These are phyloP conservation scores for Phytophthora uliginosa DNA, from an alignment of 352 stramenopile genomes.

Conservation along the genomic window DNA sequence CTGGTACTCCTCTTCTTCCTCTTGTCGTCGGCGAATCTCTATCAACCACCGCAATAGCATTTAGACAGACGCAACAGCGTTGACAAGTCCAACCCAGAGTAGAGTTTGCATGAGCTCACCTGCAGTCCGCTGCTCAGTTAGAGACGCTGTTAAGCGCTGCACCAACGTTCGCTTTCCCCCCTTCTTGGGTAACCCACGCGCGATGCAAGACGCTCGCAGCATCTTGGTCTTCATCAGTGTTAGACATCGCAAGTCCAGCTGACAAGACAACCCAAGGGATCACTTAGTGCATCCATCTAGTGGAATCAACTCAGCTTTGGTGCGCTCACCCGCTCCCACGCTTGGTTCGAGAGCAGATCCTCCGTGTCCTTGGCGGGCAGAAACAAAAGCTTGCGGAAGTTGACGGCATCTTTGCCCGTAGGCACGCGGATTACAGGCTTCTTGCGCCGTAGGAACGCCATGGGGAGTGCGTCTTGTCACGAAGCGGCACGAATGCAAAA, in stretches of 20 bases:
- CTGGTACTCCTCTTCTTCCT: constrained; percentile 79
- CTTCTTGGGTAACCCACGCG: constrained; percentile 65
- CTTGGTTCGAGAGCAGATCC: constrained; percentile 70
- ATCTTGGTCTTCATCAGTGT: constrained; percentile 89
- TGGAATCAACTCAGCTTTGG: not conserved
- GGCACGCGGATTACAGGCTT: constrained; percentile 78
- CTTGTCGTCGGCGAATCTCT: constrained; percentile 69
- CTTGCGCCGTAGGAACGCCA: constrained; percentile 74
- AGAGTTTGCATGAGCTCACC: constrained; percentile 48
- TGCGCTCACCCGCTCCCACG: constrained; percentile 68
- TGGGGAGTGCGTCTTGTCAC: constrained; percentile 19
- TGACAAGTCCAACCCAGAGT: too few relatives aligned
- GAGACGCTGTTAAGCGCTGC: constrained; percentile 61
- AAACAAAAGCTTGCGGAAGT: constrained; percentile 87
- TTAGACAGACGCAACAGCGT: not conserved
- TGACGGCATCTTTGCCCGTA: constrained; percentile 75
- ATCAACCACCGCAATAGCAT: not conserved
- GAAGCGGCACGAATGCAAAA: constrained; percentile 35
- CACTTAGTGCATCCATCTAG: not conserved
- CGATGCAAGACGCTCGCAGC: constrained; percentile 81
- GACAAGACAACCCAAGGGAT: not conserved
- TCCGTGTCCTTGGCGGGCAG: constrained; percentile 74
- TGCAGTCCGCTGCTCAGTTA: constrained; percentile 67
- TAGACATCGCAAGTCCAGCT: constrained; percentile 85
- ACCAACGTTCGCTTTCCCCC: constrained; percentile 75